phyloP scores from a whole-genome alignment of 139 green algal genomes.

The Coelastrella sp. region DNA sequence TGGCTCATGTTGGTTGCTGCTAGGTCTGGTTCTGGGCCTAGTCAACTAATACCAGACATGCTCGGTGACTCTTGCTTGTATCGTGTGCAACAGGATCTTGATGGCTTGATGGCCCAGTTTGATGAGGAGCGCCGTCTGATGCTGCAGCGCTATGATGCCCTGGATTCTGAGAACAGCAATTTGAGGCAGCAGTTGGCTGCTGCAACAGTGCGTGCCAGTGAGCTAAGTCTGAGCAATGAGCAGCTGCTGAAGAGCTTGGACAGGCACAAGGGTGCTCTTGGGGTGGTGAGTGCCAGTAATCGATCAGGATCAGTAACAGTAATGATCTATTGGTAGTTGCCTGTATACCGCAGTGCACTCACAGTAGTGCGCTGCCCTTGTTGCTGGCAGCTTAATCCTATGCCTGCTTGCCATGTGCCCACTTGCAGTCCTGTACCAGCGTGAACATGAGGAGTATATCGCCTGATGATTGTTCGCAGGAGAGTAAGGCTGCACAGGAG shows the following conservation, averaged over 20 bases:
- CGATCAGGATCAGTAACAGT: no score
- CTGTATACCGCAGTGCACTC: no score
- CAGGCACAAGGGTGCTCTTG: constrained; percentile 6
- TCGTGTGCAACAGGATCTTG: constrained; percentile 27
- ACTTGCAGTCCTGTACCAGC: no score
- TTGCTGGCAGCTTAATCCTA: no score
- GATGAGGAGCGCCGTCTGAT: constrained; percentile 24
- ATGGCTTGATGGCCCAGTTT: constrained; percentile 37
- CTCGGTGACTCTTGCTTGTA: background rate
- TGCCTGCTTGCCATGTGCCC: no score
- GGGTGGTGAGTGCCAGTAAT: constrained; percentile 12
- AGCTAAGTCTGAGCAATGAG: constrained; percentile 31
- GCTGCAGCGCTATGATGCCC: constrained; percentile 26
- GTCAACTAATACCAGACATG: no score
- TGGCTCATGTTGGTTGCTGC: no score
- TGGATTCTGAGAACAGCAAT: background rate
- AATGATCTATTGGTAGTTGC: no score
- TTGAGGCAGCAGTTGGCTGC: constrained; percentile 34
- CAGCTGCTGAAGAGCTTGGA: constrained; percentile 31
- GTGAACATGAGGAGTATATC: no score
- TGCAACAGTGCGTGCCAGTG: constrained; percentile 15
- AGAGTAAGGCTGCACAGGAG: constrained; percentile 9
- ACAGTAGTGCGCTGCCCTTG: no score
- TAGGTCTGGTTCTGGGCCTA: no score
- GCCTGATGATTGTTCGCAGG: constrained; percentile 37